Conservation (phyloP, 768 basidiomycete genomes). For the Kwoniella newhampshirensis region DNA sequence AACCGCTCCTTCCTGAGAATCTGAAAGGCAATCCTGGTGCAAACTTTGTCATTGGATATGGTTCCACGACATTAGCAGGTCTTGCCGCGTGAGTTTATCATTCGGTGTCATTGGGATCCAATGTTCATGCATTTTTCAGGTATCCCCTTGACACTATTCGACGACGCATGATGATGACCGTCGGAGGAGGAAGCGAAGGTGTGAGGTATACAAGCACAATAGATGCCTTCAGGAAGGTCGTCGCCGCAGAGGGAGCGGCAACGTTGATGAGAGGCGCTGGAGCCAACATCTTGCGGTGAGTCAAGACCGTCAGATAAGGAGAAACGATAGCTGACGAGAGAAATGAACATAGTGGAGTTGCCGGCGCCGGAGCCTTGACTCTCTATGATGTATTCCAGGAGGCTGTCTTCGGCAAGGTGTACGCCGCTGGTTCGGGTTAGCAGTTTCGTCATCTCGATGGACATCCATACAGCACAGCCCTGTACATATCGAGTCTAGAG, state of each 20-base stretch:
- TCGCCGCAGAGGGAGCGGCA: slow-evolving; percentile 55
- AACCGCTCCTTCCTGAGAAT: slow-evolving; percentile 54
- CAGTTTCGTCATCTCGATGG: no score
- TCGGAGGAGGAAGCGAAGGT: slow-evolving; percentile 50
- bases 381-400: slow-evolving; percentile 22
- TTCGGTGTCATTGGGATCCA: neutral
- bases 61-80: slow-evolving; percentile 54
- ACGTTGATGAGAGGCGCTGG: slow-evolving; percentile 51
- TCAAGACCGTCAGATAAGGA: neutral
- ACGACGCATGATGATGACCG: slow-evolving; percentile 60
- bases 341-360: slow-evolving; percentile 4
- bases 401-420: slow-evolving; percentile 17
- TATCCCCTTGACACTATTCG: slow-evolving; percentile 59
- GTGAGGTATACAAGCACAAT: slow-evolving; percentile 56
- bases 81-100: slow-evolving; percentile 6
- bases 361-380: slow-evolving; percentile 19
- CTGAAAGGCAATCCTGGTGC: slow-evolving; percentile 56
- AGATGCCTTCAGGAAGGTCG: slow-evolving; percentile 56
- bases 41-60: slow-evolving; percentile 57
- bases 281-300: slow-evolving; percentile 24
- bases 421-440: slow-evolving; percentile 18
- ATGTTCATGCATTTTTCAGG: slow-evolving; percentile 41
- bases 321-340: neutral
- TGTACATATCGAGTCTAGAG: no score
- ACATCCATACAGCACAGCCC: no score